Conservation (phyloP, 1,284 basidiomycete species). For the Ustilago sp. region DNA sequence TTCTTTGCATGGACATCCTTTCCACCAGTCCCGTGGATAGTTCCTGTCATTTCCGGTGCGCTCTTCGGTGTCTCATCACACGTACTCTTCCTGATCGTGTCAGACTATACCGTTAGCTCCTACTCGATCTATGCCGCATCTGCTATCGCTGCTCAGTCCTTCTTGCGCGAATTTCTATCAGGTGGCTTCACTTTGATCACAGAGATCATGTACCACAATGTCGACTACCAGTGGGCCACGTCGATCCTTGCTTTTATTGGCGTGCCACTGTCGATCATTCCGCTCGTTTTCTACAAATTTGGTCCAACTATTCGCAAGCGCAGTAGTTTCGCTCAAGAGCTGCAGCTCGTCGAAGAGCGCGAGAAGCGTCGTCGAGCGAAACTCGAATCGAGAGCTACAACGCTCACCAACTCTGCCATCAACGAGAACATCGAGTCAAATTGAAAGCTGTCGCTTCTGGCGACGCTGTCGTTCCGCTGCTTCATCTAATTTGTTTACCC, state of each 20-base stretch:
- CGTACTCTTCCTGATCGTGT: constrained; percentile 60
- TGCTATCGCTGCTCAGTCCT: constrained; percentile 58
- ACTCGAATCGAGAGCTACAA: constrained; percentile 27
- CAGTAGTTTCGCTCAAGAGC: constrained; percentile 54
- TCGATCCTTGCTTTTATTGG: constrained; percentile 57
- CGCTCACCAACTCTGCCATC: constrained; percentile 10
- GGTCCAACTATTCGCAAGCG: constrained; percentile 53
- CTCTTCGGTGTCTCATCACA: constrained; percentile 57
- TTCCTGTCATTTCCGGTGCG: constrained; percentile 47
- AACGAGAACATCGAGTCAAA: constrained; percentile 2
- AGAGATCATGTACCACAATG: constrained; percentile 52
- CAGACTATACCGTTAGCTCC: constrained; percentile 55
- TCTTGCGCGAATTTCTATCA: constrained; percentile 52
- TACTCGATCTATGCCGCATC: constrained; percentile 59
- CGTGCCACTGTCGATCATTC: constrained; percentile 52
- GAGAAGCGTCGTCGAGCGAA: constrained; percentile 30
- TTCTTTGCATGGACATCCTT: constrained; percentile 63
- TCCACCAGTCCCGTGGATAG: constrained; percentile 58
- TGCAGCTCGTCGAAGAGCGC: constrained; percentile 43
- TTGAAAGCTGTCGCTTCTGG: constrained; percentile 7
- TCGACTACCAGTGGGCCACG: constrained; percentile 54
- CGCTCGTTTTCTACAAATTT: constrained; percentile 53
- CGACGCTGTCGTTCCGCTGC: not conserved
- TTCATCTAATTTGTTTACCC: not conserved
- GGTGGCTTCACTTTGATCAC: constrained; percentile 53